Conservation (phyloP, 176 grass and related monocot species). For the Leersia perrieri region DNA sequence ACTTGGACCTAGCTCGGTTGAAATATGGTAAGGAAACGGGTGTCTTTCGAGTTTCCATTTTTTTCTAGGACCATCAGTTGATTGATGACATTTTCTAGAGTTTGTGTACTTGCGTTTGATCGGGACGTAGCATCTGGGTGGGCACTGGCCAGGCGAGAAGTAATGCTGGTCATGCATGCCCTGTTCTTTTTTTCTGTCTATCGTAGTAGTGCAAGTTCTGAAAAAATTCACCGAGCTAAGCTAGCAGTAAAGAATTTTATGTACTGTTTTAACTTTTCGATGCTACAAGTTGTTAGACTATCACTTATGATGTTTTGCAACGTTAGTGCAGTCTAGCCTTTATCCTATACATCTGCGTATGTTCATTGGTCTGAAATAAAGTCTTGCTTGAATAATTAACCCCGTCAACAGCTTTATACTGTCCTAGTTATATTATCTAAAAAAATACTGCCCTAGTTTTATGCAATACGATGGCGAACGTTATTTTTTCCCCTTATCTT, state of each 20-base stretch:
- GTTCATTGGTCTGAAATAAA: background rate
- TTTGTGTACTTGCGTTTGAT: background rate
- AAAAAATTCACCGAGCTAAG: background rate
- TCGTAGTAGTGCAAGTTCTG: background rate
- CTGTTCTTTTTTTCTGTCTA: background rate
- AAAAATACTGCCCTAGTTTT: no score
- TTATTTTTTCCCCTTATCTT: background rate
- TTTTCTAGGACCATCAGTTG: background rate
- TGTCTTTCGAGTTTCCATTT: background rate
- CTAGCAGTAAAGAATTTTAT: no score
- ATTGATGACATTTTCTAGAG: background rate
- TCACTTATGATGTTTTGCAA: background rate
- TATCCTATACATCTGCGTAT: background rate
- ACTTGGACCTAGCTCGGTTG: background rate
- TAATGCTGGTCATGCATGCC: background rate
- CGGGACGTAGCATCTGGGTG: background rate
- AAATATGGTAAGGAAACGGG: constrained; percentile 12
- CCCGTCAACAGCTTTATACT: background rate
- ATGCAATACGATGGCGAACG: background rate
- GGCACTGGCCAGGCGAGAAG: background rate
- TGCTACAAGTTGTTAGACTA: background rate
- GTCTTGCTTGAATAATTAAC: background rate
- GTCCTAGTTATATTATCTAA: no score
- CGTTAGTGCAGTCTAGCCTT: background rate
- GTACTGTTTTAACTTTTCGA: background rate